Percentiles rank a stretch among this genome's conserved stretches.
Conservation (phyloP, 208 protist genomes). For the Crithidia expoeki region DNA sequence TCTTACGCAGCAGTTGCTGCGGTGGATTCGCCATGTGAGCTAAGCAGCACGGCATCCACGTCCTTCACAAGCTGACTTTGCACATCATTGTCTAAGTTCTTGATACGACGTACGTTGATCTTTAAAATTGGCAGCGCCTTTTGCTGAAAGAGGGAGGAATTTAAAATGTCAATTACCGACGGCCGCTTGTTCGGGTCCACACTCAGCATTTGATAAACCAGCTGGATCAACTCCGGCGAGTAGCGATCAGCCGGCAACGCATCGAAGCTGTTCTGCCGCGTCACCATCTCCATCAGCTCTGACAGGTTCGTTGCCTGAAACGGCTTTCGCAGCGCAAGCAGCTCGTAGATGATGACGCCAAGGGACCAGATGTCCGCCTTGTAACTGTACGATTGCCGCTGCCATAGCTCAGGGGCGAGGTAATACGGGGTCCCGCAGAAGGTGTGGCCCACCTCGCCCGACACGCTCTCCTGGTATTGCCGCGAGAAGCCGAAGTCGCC, state of each 20-base stretch:
- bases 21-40: not conserved
- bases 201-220: slow-evolving; percentile 58
- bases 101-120: slow-evolving; percentile 53
- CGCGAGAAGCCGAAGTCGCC: slow-evolving; percentile 86
- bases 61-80: slow-evolving; percentile 37
- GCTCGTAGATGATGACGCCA: slow-evolving; percentile 82
- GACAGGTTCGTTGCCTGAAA: slow-evolving; percentile 55
- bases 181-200: slow-evolving; percentile 54
- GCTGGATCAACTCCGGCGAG: slow-evolving; percentile 30
- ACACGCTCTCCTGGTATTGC: slow-evolving; percentile 62
- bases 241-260: slow-evolving; percentile 51
- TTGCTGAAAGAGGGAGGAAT: slow-evolving; percentile 38
- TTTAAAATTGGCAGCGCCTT: slow-evolving; percentile 47
- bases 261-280: slow-evolving; percentile 48
- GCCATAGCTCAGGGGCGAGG: slow-evolving; percentile 90
- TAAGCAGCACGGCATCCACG: slow-evolving; percentile 32
- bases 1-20: not conserved
- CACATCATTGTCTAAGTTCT: slow-evolving; percentile 36
- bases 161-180: slow-evolving; percentile 54
- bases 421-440: slow-evolving; percentile 90
- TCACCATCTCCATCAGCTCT: slow-evolving; percentile 60
- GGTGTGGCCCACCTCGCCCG: slow-evolving; percentile 51
- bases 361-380: slow-evolving; percentile 93
- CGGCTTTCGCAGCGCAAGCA: slow-evolving; percentile 70
- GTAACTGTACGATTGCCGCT: slow-evolving; percentile 84